Percentiles rank a stretch among this genome's conserved stretches.
Conservation (phyloP, 2,329 filamentous ascomycete species). For the Aspergillus sp. region DNA sequence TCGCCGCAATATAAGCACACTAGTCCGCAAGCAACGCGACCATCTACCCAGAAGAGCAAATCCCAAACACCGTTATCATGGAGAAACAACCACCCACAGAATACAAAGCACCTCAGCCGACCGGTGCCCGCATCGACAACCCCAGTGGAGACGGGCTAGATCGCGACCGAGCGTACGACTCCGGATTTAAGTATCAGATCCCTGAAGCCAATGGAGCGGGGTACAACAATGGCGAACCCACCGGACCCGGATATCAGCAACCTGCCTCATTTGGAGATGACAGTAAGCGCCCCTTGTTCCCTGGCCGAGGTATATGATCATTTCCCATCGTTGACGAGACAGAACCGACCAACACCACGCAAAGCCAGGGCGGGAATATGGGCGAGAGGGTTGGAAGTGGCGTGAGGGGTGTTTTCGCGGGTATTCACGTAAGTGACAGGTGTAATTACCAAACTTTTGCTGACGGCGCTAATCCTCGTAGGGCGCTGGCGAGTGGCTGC, state of each 20-base stretch:
- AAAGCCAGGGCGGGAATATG: neutral
- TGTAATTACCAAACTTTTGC: neutral
- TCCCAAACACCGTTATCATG: neutral
- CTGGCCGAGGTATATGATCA: neutral
- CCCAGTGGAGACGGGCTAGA: neutral
- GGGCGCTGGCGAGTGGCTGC: slow-evolving; percentile 48
- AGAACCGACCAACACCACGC: neutral
- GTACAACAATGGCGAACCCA: neutral
- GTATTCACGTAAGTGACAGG: slow-evolving; percentile 40
- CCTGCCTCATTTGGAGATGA: neutral
- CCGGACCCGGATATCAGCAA: neutral
- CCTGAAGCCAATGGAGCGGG: neutral
- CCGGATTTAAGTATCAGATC: slow-evolving; percentile 12
- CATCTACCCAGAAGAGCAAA: neutral
- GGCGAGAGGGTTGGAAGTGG: slow-evolving; percentile 27
- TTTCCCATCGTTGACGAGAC: neutral
- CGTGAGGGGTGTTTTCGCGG: slow-evolving; percentile 35
- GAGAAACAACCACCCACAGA: neutral
- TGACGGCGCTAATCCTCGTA: neutral
- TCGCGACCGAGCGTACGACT: slow-evolving; percentile 1
- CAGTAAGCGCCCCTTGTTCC: neutral
- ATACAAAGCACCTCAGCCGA: neutral
- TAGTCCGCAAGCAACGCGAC: neutral
- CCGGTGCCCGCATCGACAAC: neutral
- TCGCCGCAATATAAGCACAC: neutral